A percentile compares a stretch with the other conserved stretches of the same genome.
phyloP scores from a whole-genome alignment of 192 early-diverging fungal genomes.

The Kickxella alabastrina region DNA sequence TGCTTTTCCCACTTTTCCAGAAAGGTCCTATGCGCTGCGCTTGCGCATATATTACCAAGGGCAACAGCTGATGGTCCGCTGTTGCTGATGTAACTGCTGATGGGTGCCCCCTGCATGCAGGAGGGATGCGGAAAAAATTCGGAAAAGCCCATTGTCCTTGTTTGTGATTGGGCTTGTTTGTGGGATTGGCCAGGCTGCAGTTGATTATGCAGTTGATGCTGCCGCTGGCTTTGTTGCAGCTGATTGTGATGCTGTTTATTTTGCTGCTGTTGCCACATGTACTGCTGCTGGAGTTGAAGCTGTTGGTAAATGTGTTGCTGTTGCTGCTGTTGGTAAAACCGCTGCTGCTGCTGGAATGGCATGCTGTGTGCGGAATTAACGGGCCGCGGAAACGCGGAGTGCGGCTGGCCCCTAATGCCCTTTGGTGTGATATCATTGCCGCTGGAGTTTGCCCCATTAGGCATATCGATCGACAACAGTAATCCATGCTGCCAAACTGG shows the following conservation, averaged over 20 bases:
- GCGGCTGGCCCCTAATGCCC: no score
- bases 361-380: not conserved
- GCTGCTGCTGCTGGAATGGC: conserved; percentile 13
- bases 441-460: not conserved
- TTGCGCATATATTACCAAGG: conserved; percentile 9
- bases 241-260: not conserved
- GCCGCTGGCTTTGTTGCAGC: not conserved
- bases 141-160: no score
- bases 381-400: no score
- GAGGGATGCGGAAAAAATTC: no score
- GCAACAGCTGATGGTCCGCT: not conserved
- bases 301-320: conserved; percentile 8
- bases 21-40: conserved; percentile 18
- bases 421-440: no score
- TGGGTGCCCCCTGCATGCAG: not conserved
- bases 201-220: no score
- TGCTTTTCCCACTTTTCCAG: conserved; percentile 27
- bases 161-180: no score
- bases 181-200: no score
- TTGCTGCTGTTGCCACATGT: conserved; percentile 12
- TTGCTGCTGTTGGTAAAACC: conserved; percentile 8
- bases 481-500: conserved; percentile 29
- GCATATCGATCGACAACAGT: conserved; percentile 19
- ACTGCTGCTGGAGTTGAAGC: conserved; percentile 6
- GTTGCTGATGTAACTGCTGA: conserved; percentile 7